These are phyloP conservation scores for Neurospora sp. DNA, from an alignment of 495 filamentous ascomycete genomes.

Conservation along the genomic window DNA sequence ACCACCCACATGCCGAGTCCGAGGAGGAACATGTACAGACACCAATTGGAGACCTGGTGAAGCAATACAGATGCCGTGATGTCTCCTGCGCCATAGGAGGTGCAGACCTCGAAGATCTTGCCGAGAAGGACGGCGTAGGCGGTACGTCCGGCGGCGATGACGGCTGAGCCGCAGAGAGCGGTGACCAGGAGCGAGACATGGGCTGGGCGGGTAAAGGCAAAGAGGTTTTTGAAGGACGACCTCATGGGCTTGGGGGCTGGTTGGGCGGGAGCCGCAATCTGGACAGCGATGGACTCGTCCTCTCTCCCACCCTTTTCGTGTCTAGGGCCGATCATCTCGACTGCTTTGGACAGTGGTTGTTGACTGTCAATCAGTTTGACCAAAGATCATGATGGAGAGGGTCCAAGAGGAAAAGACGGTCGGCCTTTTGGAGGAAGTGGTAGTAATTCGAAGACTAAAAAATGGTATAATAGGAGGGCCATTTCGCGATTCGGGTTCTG, in stretches of 20 bases:
- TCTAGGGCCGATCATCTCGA: neutral
- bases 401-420: neutral
- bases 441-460: neutral
- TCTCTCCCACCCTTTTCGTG: neutral
- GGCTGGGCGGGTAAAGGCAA: conserved; percentile 57
- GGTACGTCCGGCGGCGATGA: conserved; percentile 54
- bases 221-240: conserved; percentile 40
- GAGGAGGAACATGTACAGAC: conserved; percentile 46
- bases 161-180: conserved; percentile 43
- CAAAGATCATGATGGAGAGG: neutral
- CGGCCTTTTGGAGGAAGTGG: neutral
- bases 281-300: neutral
- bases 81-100: conserved; percentile 50
- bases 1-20: conserved; percentile 55
- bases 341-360: neutral
- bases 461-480: neutral
- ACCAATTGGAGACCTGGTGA: conserved; percentile 45
- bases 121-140: conserved; percentile 63
- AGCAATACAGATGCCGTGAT: conserved; percentile 42
- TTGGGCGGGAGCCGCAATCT: neutral
- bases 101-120: conserved; percentile 61
- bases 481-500: neutral
- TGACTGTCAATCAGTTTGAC: neutral
- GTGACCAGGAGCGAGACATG: conserved; percentile 45
- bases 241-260: conserved; percentile 1